These are phyloP conservation scores for Saprolegnia diclina DNA, from an alignment of 352 stramenopile genomes.

Conservation along the genomic window DNA sequence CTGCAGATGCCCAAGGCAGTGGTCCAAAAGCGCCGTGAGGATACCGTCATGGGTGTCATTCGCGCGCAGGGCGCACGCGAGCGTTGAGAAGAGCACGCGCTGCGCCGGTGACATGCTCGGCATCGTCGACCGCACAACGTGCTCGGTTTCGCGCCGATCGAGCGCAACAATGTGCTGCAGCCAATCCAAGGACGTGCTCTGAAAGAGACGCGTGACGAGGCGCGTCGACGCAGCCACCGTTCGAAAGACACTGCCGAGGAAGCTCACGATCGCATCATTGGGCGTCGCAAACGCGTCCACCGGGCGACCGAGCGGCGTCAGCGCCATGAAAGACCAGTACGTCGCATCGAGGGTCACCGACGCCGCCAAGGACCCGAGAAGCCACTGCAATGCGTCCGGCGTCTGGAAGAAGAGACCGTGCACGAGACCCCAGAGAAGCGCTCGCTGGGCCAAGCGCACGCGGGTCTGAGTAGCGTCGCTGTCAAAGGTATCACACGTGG, in stretches of 20 bases:
- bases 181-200: background rate
- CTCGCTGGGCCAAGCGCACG: conserved; percentile 17
- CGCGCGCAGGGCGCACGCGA: background rate
- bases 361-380: background rate
- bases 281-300: background rate
- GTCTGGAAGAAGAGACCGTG: conserved; percentile 14
- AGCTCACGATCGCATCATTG: conserved; percentile 1
- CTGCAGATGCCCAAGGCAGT: background rate
- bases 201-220: background rate
- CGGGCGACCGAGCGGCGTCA: conserved; percentile 5
- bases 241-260: conserved; percentile 15
- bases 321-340: background rate
- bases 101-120: conserved; percentile 6
- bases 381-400: background rate
- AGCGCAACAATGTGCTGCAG: background rate
- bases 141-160: background rate
- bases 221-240: conserved; percentile 5
- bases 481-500: background rate
- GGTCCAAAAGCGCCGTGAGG: background rate
- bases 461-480: background rate
- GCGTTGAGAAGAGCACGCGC: conserved; percentile 18
- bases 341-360: background rate
- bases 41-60: background rate
- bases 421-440: conserved; percentile 17
- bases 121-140: background rate